Conservation (phyloP, 176 grass and related monocot species). For the Neostapfia colusana region DNA sequence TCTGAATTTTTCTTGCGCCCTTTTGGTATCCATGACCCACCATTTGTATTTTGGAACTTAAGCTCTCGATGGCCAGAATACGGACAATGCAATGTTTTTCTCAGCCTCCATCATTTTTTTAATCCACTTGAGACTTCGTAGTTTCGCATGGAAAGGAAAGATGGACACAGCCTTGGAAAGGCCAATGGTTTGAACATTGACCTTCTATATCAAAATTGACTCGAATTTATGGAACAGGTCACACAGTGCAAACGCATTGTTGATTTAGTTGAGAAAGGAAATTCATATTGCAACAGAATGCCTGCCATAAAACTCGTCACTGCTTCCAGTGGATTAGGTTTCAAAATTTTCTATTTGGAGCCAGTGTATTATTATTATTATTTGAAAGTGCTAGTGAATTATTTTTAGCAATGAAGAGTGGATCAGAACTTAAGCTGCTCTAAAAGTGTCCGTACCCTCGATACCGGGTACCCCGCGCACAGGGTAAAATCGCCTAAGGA, state of each 20-base stretch:
- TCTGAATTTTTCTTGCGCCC: neutral
- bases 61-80: neutral
- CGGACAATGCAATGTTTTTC: constrained; percentile 23
- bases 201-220: neutral
- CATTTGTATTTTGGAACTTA: too few species aligned
- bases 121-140: constrained; percentile 5
- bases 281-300: neutral
- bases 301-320: neutral
- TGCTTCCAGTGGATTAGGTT: neutral
- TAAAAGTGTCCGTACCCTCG: too few species aligned
- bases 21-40: constrained; percentile 13
- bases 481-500: too few species aligned
- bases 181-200: constrained; percentile 29
- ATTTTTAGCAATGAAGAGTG: constrained; percentile 1
- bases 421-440: neutral
- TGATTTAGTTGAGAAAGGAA: neutral
- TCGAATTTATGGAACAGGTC: constrained; percentile 4
- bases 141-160: constrained; percentile 15
- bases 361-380: constrained; percentile 8
- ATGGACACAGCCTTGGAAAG: neutral
- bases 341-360: neutral
- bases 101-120: neutral
- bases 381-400: neutral
- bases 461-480: too few species aligned
- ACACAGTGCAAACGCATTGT: neutral